Base-by-base conservation (phyloP, 1,284 basidiomycete species). In the Sporisorium exsertum region DNA sequence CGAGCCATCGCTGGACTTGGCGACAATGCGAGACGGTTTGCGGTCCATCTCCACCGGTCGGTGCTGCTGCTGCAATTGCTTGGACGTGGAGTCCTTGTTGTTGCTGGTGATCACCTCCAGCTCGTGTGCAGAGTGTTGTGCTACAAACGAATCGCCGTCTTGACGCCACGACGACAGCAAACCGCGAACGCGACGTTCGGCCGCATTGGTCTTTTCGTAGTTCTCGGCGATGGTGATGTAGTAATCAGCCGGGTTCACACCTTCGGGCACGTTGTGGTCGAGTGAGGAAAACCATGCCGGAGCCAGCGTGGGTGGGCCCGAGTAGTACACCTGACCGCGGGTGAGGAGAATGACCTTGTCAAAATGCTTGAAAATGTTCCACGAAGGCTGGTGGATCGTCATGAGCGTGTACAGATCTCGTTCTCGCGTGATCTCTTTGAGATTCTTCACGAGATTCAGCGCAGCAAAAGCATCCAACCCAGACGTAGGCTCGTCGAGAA, bases 361-460 rank as follows among this genome's bases (percentile, higher is more conserved):
- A 50, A 78, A 75, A 22, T 68, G 60, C 49, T 74, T 60, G 45
- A 78, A 81, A 51, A 81, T 78, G 55, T 77, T 62, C 59, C 73
- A 80, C 46, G 72, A 77, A 5, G 80, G 80, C 49, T 81, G 80
- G 58, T 81, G 80, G 27, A 81, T 64, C 13, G 80, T 80, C 63
- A 78, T 66, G 42, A 81, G 57, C 35, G 71, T 73, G 24, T 68
- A 68, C 10, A 73, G 62, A 15, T 73, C 61, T 16, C 71, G 49
- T n/a, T 73, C 49, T 47, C 71, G 61, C 0, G 71, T 68, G 54
- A 73, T 73, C 42, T 68, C 65, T 29, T 73, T 66, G 20, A 81
- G 33, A 43, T 78, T 71, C 52, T 77, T 76, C 58, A 78, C 72
- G 18, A 80, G 50, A 49, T 65, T 73, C 42, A 57, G 47, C 6